Percentiles rank a stretch among this genome's conserved stretches.
These are phyloP conservation scores for Cadophora malorum DNA, from an alignment of 2,329 filamentous ascomycete species.

Conservation along the genomic window DNA sequence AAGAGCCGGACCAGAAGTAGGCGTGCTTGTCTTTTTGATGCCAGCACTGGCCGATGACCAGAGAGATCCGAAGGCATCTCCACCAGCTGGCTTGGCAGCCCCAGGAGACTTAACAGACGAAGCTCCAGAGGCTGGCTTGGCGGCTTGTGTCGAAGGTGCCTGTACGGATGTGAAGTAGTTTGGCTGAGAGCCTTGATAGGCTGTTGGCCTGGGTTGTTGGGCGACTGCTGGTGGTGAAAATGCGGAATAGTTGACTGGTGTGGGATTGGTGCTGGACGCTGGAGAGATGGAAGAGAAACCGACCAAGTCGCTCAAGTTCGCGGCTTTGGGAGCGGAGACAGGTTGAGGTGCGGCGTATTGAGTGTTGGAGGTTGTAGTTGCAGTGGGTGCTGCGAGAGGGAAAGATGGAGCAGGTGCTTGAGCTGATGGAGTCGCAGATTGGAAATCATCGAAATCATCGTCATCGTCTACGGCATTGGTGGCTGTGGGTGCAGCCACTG, in stretches of 20 bases:
- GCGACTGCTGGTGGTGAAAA: slow-evolving; percentile 58
- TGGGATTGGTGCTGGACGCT: slow-evolving; percentile 61
- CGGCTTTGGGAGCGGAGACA: slow-evolving; percentile 80
- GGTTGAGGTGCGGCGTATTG: slow-evolving; percentile 86
- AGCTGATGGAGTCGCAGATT: slow-evolving; percentile 74
- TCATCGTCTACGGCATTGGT: slow-evolving; percentile 60
- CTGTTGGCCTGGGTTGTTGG: slow-evolving; percentile 55
- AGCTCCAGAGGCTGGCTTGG: slow-evolving; percentile 39
- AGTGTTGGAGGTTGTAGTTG: slow-evolving; percentile 61
- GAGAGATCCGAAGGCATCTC: slow-evolving; percentile 88
- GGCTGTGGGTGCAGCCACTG: slow-evolving; percentile 50
- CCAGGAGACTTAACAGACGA: slow-evolving; percentile 52
- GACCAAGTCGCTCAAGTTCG: slow-evolving; percentile 80
- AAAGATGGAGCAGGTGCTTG: slow-evolving; percentile 52
- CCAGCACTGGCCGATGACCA: slow-evolving; percentile 74
- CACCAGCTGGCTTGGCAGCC: slow-evolving; percentile 63
- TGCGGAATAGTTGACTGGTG: slow-evolving; percentile 68
- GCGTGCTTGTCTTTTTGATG: slow-evolving; percentile 74
- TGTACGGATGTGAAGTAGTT: slow-evolving; percentile 95
- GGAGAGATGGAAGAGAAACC: slow-evolving; percentile 83
- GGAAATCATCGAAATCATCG: slow-evolving; percentile 97
- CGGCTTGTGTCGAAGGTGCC: slow-evolving; percentile 46
- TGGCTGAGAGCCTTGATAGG: slow-evolving; percentile 79
- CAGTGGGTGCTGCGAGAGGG: slow-evolving; percentile 51
- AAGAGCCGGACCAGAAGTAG: slow-evolving; percentile 76